These are phyloP conservation scores for Acacia confusa DNA, from an alignment of 306 rosid genomes.

Conservation along the genomic window DNA sequence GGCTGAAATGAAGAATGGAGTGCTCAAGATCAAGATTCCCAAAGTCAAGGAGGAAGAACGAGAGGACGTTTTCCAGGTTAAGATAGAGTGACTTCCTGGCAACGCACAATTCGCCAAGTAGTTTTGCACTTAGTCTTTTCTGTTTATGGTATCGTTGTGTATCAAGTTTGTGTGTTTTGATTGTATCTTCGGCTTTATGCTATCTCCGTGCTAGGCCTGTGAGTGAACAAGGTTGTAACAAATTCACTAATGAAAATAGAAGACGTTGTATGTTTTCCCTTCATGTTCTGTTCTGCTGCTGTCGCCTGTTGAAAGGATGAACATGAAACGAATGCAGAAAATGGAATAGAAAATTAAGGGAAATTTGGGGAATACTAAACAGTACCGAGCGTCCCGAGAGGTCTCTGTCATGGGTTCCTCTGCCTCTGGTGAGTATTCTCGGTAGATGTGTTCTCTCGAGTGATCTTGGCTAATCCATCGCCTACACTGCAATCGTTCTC, in stretches of 20 bases:
- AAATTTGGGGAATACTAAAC: background rate
- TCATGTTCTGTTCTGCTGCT: background rate
- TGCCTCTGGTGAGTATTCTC: background rate
- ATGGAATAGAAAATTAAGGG: background rate
- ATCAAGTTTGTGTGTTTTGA: background rate
- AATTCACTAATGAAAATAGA: background rate
- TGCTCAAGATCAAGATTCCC: slow-evolving; percentile 58
- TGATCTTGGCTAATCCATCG: background rate
- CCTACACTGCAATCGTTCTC: background rate
- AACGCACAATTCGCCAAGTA: background rate
- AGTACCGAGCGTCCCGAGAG: background rate
- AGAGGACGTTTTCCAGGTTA: slow-evolving; percentile 45
- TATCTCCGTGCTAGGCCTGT: background rate
- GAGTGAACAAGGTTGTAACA: background rate
- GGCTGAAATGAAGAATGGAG: slow-evolving; percentile 89
- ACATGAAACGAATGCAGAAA: background rate
- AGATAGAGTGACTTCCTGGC: slow-evolving; percentile 20
- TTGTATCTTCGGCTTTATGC: background rate
- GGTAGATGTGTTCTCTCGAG: background rate
- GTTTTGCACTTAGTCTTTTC: background rate
- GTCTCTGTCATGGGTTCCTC: no score
- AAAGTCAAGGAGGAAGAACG: slow-evolving; percentile 65
- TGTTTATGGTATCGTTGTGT: background rate
- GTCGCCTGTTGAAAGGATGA: background rate
- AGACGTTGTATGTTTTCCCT: background rate